Base-by-base conservation (phyloP, 768 basidiomycete species). In the Trametes punicea region DNA sequence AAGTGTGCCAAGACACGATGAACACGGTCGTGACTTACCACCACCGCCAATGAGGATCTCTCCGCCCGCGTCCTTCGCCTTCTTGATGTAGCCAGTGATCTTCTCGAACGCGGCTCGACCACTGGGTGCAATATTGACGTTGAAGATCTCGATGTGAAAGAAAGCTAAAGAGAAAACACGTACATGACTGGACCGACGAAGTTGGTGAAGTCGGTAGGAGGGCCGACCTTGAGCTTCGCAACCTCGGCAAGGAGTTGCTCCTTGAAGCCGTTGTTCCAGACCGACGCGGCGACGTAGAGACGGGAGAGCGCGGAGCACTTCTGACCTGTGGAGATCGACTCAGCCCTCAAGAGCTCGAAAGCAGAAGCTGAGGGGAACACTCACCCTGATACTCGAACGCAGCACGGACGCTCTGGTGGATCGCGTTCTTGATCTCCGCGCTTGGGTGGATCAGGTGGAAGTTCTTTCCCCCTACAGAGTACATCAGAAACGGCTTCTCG, bases 171-270 rank as follows among this genome's bases (percentile, higher is more conserved):
- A 18, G 42, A 16, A 36, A 3, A 16, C 18, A 70, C 77, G 55
- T 65, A 93, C 92, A 98, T 98, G 55, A 99, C 96, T 55, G 97
- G 95, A 5, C 97, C 97, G 80, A 97, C 84, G 69, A 96, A 99
- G 76, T 90, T 87, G 34, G 74, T 66, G 73, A 88, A 93, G 49
- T 93, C 87, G 46, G 79, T 77, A 18, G 83, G 82, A 16, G 81
- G 69, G 2, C 97, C 97, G 55, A 96, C 82, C 67, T 82, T 90
- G 72, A 99, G 94, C 73, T 88, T 91, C 13, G 84, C 79, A 46
- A 86, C 78, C 70, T 97, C 89, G 16, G 70, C 69, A 60, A 93
- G 71, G 44, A 97, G 74, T 67, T 81, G 77, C 42, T 91, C 84
- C 69, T 88, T 90, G 81, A 98, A 98, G 26, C 91, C 92, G 27